Percentiles rank a stretch among this genome's conserved stretches.
Evolutionary conservation across 345 rosid species (phyloP).

Genomic region (Iberis pinnata): DNA sequence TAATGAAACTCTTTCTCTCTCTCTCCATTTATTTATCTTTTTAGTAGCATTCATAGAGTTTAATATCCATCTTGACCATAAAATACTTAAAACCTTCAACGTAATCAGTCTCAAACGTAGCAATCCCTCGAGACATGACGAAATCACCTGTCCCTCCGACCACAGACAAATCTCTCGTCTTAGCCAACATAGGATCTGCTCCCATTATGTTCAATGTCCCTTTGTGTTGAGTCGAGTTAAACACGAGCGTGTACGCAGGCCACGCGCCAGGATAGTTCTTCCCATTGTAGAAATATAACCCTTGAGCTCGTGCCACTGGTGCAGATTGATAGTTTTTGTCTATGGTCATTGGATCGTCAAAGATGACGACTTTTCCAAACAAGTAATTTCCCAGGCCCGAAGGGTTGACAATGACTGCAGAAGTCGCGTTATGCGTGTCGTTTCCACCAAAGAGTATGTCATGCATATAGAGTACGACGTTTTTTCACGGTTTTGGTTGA

Average conservation of each 20-base stretch:
- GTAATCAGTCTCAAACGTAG: too few relatives aligned
- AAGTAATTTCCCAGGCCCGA: slow-evolving; percentile 33
- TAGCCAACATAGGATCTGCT: slow-evolving; percentile 52
- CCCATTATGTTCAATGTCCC: slow-evolving; percentile 62
- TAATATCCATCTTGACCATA: too few relatives aligned
- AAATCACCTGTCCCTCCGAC: too few relatives aligned
- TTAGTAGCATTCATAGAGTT: too few relatives aligned
- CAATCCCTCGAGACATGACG: too few relatives aligned
- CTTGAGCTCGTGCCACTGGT: slow-evolving; percentile 52
- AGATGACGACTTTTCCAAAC: slow-evolving; percentile 44
- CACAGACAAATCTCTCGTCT: too few relatives aligned
- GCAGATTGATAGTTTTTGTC: slow-evolving; percentile 38
- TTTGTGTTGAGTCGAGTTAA: slow-evolving; percentile 50
- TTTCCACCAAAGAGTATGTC: slow-evolving; percentile 45
- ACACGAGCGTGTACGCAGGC: slow-evolving; percentile 57
- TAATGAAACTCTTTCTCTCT: too few relatives aligned
- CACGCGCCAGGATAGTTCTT: slow-evolving; percentile 41
- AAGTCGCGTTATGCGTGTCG: slow-evolving; percentile 43
- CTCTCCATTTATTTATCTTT: too few relatives aligned
- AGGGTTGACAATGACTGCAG: slow-evolving; percentile 32
- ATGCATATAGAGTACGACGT: slow-evolving; percentile 45
- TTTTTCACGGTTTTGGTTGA: slow-evolving; percentile 46
- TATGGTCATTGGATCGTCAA: slow-evolving; percentile 53
- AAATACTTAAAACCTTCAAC: too few relatives aligned
- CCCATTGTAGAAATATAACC: slow-evolving; percentile 57